A percentile compares a stretch with the other conserved stretches of the same genome.
These are phyloP conservation scores for Fraxinus velutina DNA, from an alignment of 305 asterid genomes.

Conservation along the genomic window DNA sequence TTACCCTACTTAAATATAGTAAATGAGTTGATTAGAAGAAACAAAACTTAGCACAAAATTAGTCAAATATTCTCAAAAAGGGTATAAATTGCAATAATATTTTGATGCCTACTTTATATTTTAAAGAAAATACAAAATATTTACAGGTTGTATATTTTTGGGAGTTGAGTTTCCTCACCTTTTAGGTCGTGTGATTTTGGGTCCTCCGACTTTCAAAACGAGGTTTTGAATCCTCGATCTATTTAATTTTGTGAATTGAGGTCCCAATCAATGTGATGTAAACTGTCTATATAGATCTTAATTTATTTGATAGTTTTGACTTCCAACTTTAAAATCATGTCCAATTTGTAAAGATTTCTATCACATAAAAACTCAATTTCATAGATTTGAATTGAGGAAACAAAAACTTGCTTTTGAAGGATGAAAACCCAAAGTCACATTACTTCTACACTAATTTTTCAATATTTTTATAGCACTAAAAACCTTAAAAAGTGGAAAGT, in stretches of 20 bases:
- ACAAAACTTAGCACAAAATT: background rate
- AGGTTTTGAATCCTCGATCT: background rate
- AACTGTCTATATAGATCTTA: background rate
- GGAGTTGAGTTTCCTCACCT: background rate
- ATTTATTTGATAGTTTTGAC: background rate
- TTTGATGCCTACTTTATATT: background rate
- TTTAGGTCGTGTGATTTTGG: background rate
- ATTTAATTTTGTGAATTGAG: background rate
- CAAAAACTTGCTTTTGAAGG: background rate
- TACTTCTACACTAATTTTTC: background rate
- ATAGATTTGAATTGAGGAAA: background rate
- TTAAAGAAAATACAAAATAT: background rate
- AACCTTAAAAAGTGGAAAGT: background rate
- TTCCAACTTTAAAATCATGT: background rate
- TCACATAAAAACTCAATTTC: background rate
- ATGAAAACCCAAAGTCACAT: background rate
- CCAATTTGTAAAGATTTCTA: background rate
- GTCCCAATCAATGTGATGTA: background rate
- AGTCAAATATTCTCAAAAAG: background rate
- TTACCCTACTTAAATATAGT: background rate
- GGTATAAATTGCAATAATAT: background rate
- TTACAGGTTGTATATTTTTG: background rate
- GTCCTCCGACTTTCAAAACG: background rate
- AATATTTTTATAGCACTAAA: background rate
- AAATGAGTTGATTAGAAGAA: background rate